Conservation (phyloP, 148 eudicot species). For the Amaranthus cruentus region DNA sequence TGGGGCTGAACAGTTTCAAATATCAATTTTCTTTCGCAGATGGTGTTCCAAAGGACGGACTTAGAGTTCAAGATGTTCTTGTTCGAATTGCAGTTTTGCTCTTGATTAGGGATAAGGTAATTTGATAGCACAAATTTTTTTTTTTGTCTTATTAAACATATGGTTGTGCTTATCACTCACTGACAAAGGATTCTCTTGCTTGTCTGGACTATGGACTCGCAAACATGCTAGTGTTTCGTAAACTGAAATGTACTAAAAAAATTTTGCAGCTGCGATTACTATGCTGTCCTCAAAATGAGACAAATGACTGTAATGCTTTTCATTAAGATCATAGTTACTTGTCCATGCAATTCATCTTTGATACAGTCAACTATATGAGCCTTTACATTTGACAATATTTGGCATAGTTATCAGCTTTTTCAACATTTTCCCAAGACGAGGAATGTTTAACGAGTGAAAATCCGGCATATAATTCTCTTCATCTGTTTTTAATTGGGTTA, state of each 20-base stretch:
- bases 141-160: neutral
- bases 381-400: too few species aligned
- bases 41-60: conserved; percentile 95
- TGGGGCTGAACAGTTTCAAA: neutral
- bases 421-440: too few species aligned
- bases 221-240: too few species aligned
- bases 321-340: too few species aligned
- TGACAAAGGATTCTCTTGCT: neutral
- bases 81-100: conserved; percentile 63
- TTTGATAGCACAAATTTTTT: neutral
- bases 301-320: neutral
- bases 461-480: too few species aligned
- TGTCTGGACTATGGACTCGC: neutral
- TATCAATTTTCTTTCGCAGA: conserved; percentile 39
- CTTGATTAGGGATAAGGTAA: conserved; percentile 73
- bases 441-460: too few species aligned
- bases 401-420: too few species aligned
- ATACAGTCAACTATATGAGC: too few species aligned
- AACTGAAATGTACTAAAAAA: neutral
- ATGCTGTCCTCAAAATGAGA: neutral
- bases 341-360: too few species aligned
- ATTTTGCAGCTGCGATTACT: neutral
- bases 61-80: conserved; percentile 82
- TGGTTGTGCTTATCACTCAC: neutral
- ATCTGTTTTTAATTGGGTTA: too few species aligned